phyloP scores from a whole-genome alignment of 2,329 filamentous ascomycete species.

The Stagonosporopsis cucurbitacearum region DNA sequence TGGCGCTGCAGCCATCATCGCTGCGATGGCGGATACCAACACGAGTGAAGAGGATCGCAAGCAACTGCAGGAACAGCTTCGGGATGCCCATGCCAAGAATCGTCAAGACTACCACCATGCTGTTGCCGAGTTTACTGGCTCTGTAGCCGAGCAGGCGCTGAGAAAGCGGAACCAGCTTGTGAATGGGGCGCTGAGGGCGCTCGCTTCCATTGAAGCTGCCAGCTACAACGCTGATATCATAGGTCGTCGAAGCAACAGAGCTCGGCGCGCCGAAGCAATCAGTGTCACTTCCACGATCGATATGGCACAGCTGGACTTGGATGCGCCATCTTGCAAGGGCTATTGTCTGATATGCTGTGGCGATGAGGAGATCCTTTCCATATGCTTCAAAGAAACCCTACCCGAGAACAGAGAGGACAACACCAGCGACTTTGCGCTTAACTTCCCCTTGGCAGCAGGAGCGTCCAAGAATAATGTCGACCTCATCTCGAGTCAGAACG shows the following conservation, averaged over 20 bases:
- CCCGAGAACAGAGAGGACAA: constrained; percentile 32
- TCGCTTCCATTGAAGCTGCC: constrained; percentile 37
- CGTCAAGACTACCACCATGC: constrained; percentile 31
- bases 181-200: constrained; percentile 33
- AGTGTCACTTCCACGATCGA: constrained; percentile 21
- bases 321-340: constrained; percentile 33
- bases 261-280: constrained; percentile 36
- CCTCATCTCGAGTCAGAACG: constrained; percentile 41
- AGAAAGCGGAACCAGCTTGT: constrained; percentile 38
- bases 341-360: constrained; percentile 43
- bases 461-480: constrained; percentile 31
- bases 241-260: constrained; percentile 42
- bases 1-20: constrained; percentile 38
- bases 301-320: constrained; percentile 35
- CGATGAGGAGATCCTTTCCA: constrained; percentile 43
- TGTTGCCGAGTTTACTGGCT: constrained; percentile 21
- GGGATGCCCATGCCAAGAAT: constrained; percentile 40
- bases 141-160: constrained; percentile 12
- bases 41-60: constrained; percentile 18
- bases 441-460: constrained; percentile 45
- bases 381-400: constrained; percentile 39
- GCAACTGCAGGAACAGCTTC: constrained; percentile 32
- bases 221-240: constrained; percentile 44
- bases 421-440: constrained; percentile 44
- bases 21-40: constrained; percentile 22